These are phyloP conservation scores for Chytriomyces hyalinus DNA, from an alignment of 192 early-diverging fungal species.

Conservation along the genomic window DNA sequence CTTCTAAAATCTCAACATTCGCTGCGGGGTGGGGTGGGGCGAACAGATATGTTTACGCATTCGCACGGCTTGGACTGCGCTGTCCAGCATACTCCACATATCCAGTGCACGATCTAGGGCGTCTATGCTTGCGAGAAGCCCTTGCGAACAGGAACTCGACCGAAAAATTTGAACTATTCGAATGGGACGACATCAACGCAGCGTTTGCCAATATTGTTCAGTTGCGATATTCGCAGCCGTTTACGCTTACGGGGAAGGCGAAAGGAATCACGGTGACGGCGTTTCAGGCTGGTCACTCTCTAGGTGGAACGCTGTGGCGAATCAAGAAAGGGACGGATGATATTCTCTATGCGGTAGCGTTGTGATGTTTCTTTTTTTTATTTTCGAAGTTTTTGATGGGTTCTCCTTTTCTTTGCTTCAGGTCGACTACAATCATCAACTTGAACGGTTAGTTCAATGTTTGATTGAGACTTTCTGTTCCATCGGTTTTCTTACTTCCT, in stretches of 20 bases:
- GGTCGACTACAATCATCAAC: conserved; percentile 88
- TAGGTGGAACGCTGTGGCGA: conserved; percentile 97
- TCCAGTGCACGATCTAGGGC: conserved; percentile 92
- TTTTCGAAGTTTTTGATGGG: not conserved
- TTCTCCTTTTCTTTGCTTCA: not conserved
- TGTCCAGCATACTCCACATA: conserved; percentile 90
- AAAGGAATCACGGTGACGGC: conserved; percentile 88
- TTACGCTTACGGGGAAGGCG: conserved; percentile 73
- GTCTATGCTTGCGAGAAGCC: conserved; percentile 81
- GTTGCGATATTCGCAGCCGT: conserved; percentile 89
- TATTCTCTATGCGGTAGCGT: conserved; percentile 85
- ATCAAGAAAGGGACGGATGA: conserved; percentile 93
- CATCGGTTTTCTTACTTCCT: conserved; percentile 14
- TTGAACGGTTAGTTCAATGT: conserved; percentile 67
- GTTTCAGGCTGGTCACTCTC: conserved; percentile 88
- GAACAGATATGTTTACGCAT: conserved; percentile 73
- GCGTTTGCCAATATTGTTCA: conserved; percentile 82
- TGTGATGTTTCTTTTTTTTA: no score
- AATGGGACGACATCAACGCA: conserved; percentile 77
- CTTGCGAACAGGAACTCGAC: conserved; percentile 69
- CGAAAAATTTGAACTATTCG: conserved; percentile 75
- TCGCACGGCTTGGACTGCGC: conserved; percentile 73
- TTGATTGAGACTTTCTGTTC: conserved; percentile 5
- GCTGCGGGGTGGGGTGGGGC: no score
- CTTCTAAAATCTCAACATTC: not conserved